These are phyloP conservation scores for Apiotrichum sp. DNA, from an alignment of 1,284 basidiomycete genomes.

Conservation along the genomic window DNA sequence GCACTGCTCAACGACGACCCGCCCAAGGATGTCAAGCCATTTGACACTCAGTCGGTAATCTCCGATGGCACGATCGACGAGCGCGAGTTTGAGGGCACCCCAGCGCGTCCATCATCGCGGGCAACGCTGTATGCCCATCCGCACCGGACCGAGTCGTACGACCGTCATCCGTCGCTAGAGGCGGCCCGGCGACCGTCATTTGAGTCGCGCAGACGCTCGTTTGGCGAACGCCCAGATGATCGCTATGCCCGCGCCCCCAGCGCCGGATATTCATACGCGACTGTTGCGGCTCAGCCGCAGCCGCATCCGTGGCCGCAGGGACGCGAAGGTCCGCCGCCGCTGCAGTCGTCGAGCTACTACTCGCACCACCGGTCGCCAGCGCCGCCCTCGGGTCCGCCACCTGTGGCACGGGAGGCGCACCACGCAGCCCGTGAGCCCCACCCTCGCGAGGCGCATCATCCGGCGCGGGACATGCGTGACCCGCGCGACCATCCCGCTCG, in stretches of 20 bases:
- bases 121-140: neutral
- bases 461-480: constrained; percentile 1
- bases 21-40: constrained; percentile 11
- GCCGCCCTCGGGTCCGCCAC: neutral
- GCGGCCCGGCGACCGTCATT: constrained; percentile 1
- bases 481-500: neutral
- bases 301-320: neutral
- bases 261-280: constrained; percentile 12
- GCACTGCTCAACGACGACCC: constrained; percentile 40
- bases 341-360: neutral
- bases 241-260: constrained; percentile 1
- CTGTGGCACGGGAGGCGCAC: neutral
- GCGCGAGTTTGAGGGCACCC: constrained; percentile 21
- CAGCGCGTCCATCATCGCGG: constrained; percentile 9
- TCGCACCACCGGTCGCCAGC: constrained; percentile 1
- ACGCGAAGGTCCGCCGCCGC: neutral
- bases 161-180: constrained; percentile 6
- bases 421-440: neutral
- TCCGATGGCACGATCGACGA: constrained; percentile 43
- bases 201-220: neutral
- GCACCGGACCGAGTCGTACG: constrained; percentile 1
- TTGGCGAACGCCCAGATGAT: constrained; percentile 3
- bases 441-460: neutral
- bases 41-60: constrained; percentile 29
- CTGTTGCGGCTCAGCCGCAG: constrained; percentile 5